Conservation (phyloP, 1,284 basidiomycete species). For the Vanrija sp. region DNA sequence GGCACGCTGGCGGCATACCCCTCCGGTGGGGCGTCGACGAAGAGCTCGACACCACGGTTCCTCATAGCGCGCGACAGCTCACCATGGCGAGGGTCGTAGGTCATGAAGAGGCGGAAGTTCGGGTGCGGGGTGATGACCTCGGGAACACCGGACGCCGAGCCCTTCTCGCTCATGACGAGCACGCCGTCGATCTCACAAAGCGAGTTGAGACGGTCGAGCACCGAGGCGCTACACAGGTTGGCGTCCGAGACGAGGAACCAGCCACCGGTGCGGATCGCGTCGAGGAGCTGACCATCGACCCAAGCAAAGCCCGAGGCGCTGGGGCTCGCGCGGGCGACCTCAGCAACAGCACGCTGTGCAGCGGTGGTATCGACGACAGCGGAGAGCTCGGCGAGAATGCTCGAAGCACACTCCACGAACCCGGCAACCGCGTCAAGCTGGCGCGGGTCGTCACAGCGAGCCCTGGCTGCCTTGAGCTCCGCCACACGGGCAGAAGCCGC, state of each 20-base stretch:
- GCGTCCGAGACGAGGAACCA: conserved; percentile 93
- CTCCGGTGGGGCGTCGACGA: conserved; percentile 17
- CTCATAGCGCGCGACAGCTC: conserved; percentile 98
- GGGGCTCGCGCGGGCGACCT: conserved; percentile 48
- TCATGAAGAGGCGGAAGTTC: conserved; percentile 91
- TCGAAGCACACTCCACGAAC: conserved; percentile 12
- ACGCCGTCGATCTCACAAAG: conserved; percentile 84
- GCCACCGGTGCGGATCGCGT: conserved; percentile 77
- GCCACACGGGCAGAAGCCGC: conserved; percentile 7
- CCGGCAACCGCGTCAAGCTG: conserved; percentile 9
- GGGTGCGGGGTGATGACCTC: conserved; percentile 77
- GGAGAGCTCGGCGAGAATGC: conserved; percentile 15
- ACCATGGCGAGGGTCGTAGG: conserved; percentile 82
- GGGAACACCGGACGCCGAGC: conserved; percentile 65
- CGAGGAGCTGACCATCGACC: conserved; percentile 91
- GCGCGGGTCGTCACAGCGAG: conserved; percentile 17
- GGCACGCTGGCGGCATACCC: not conserved
- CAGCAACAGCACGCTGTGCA: conserved; percentile 4
- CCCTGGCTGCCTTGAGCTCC: conserved; percentile 15
- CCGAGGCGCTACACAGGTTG: conserved; percentile 91
- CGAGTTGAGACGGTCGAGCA: conserved; percentile 94
- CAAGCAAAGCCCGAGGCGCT: conserved; percentile 69
- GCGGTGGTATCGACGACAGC: conserved; percentile 32
- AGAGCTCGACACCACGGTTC: conserved; percentile 90
- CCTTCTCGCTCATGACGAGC: conserved; percentile 83